A percentile compares a stretch with the other conserved stretches of the same genome.
Conservation (phyloP, 768 basidiomycete genomes). For the Goffeauzyma gilvescens region DNA sequence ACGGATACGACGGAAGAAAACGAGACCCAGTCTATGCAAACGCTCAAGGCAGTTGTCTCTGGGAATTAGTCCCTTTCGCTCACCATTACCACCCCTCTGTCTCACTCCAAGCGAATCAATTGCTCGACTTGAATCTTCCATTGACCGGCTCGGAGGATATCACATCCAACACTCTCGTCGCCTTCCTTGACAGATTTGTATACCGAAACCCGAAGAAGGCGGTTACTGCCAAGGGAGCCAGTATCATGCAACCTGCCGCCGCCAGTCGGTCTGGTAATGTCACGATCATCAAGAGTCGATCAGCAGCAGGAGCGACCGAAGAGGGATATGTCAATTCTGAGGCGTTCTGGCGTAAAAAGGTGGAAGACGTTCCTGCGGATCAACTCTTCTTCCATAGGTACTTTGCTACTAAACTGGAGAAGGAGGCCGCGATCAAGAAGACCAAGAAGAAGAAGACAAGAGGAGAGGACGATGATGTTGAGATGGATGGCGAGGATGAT, state of each 20-base stretch:
- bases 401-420: constrained; percentile 53
- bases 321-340: constrained; percentile 48
- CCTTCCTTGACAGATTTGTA: constrained; percentile 92
- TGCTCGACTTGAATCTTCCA: constrained; percentile 46
- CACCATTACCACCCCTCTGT: constrained; percentile 81
- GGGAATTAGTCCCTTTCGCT: constrained; percentile 77
- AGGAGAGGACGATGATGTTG: constrained; percentile 31
- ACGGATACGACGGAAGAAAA: constrained; percentile 64
- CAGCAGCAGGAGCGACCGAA: constrained; percentile 40
- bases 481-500: constrained; percentile 23
- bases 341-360: constrained; percentile 49
- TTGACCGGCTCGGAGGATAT: constrained; percentile 73
- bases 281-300: constrained; percentile 42
- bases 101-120: constrained; percentile 63
- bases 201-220: constrained; percentile 85
- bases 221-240: constrained; percentile 49
- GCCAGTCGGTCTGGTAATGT: constrained; percentile 37
- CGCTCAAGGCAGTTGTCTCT: constrained; percentile 59
- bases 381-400: constrained; percentile 88
- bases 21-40: constrained; percentile 74
- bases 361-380: constrained; percentile 63
- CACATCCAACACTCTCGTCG: constrained; percentile 73
- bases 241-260: constrained; percentile 88
- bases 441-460: constrained; percentile 33
- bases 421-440: constrained; percentile 34